Evolutionary conservation across 2,329 filamentous ascomycete genomes (phyloP), one percentile per base, ranked within the genome.

Genomic region (Cercospora sojina): DNA sequence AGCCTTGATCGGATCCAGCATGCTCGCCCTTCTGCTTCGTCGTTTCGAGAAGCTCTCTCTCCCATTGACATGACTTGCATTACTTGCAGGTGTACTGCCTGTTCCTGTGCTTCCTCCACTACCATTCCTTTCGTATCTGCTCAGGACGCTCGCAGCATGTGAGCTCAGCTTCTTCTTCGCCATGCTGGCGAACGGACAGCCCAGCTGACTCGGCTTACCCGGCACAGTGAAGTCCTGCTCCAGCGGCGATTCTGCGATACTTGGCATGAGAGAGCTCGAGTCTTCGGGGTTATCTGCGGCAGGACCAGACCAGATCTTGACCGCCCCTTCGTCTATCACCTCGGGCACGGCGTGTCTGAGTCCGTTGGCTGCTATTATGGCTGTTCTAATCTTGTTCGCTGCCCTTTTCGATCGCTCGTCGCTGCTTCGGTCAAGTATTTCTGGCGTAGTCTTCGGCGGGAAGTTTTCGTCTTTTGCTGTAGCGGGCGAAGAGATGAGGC

Each of bases 211-310:
- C 73, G 90, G 91, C 74, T 88, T 92, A 67, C 93, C 93, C 76
- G 89, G 84, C 35, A 93, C 90, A 18, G 93, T 97, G 74, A 97
- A 97, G 79, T 97, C 93, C 80, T 91, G 90, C 80, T 97, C 93
- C 75, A 96, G 73, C 4, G 78, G 78, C 32, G 80, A 80, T 64
- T 79, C 77, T 57, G 78, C 75, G 63, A 78, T 79, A 7, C 74
- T 76, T 10, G 77, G 76, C 75, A 77, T 80, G 71, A 67, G 73
- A 67, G 69, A 73, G 68, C 72, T 72, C 76, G 78, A 65, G 73
- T 75, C 58, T 71, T 79, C 65, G 73, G 77, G 53, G 74, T 77
- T 71, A 74, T 82, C 82, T 18, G 75, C 75, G 35, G 74, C 68
- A 29, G 74, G 73, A 5, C 75, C 75, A 6, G 73, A 74, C 74